These are phyloP conservation scores for Pontederia paniculata DNA, from an alignment of 176 grass and related monocot genomes.

Conservation along the genomic window DNA sequence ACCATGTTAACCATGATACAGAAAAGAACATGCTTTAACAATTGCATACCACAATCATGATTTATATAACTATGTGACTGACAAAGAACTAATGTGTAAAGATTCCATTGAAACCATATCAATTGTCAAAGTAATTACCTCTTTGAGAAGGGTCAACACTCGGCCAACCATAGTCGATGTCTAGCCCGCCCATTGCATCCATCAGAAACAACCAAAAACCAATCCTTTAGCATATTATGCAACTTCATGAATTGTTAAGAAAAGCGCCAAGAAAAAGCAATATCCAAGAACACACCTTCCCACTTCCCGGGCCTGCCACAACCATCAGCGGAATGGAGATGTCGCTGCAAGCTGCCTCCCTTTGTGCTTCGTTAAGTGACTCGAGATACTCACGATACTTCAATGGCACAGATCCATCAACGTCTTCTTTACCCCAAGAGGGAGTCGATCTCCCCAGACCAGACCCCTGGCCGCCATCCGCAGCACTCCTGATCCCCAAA, in stretches of 20 bases:
- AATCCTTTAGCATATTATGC: too few relatives aligned
- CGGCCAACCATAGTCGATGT: conserved; percentile 95
- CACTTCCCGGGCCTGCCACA: conserved; percentile 73
- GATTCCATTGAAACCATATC: too few relatives aligned
- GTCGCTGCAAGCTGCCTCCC: conserved; percentile 71
- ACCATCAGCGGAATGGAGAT: conserved; percentile 75
- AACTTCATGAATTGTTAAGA: too few relatives aligned
- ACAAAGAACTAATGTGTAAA: neutral
- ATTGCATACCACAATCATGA: too few relatives aligned
- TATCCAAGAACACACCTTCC: conserved; percentile 43
- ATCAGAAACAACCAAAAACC: conserved; percentile 16
- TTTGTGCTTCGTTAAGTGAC: conserved; percentile 63
- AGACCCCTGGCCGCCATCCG: too few relatives aligned
- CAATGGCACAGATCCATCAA: conserved; percentile 37
- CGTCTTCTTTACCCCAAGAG: conserved; percentile 18
- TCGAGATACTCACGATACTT: conserved; percentile 77
- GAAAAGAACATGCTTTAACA: too few relatives aligned
- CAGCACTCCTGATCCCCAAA: too few relatives aligned
- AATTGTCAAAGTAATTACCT: conserved; percentile 47
- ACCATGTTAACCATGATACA: too few relatives aligned
- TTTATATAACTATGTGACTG: too few relatives aligned
- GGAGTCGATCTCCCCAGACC: neutral
- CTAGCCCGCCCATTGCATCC: conserved; percentile 29
- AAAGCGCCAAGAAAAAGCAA: too few relatives aligned
- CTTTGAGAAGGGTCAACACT: conserved; percentile 74